These are phyloP conservation scores for Rhytidhysteron rufulum DNA, from an alignment of 2,329 filamentous ascomycete genomes.

Conservation along the genomic window DNA sequence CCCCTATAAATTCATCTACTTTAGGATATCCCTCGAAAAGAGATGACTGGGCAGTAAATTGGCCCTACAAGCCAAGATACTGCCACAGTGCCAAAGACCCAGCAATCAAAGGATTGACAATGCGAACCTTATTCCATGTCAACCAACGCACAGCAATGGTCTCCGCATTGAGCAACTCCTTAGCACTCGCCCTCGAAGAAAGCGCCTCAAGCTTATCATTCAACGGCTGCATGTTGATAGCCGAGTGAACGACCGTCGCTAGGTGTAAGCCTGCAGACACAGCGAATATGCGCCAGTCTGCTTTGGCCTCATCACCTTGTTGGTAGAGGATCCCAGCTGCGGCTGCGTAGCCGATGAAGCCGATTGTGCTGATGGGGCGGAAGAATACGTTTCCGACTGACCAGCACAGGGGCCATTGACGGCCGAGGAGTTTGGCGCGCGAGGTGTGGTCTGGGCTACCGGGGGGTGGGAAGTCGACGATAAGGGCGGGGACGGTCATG, in stretches of 20 bases:
- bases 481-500: constrained; percentile 49
- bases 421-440: constrained; percentile 44
- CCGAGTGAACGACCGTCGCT: constrained; percentile 47
- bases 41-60: background rate
- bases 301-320: constrained; percentile 20
- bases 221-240: constrained; percentile 50
- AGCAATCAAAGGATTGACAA: constrained; percentile 32
- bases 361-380: constrained; percentile 48
- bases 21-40: too few relatives aligned
- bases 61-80: constrained; percentile 12
- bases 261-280: constrained; percentile 44
- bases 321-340: constrained; percentile 36
- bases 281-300: constrained; percentile 46
- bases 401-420: constrained; percentile 51
- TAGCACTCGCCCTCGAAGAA: constrained; percentile 24
- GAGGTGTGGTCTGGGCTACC: constrained; percentile 38
- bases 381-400: constrained; percentile 50
- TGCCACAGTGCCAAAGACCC: constrained; percentile 31
- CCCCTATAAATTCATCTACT: background rate
- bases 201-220: constrained; percentile 47
- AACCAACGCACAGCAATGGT: constrained; percentile 32
- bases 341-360: constrained; percentile 47
- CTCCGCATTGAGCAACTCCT: constrained; percentile 30
- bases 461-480: constrained; percentile 44
- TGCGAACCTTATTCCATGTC: constrained; percentile 31